Base-by-base conservation (phyloP, 2,329 filamentous ascomycete genomes). In the Fusarium ambrosium region DNA sequence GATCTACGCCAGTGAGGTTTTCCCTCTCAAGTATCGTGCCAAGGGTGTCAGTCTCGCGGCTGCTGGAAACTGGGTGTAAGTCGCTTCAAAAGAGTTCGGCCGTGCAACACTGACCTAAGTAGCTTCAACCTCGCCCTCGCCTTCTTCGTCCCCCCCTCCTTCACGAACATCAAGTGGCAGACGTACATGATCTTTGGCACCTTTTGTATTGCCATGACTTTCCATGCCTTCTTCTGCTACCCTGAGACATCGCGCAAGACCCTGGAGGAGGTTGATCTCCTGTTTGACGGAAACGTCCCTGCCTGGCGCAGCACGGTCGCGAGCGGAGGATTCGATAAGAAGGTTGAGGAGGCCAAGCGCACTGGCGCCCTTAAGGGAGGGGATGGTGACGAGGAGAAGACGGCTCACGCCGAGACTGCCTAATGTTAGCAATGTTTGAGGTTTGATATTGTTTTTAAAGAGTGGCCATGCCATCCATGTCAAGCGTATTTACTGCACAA, bases 1-100 rank as follows among this genome's bases (percentile, higher is more conserved):
- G 84, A 86, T 86, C 58, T 93, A 93, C 75, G 88, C 89, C 0
- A 89, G 90, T 18, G 91, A 93, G 80, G 80, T 87, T 27, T 86
- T 84, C 77, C 86, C 86, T 34, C 79, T 87, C 22, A 84, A 82
- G 56, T 83, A 87, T 32, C 85, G 88, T 68, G 87, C 87, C 65
- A 90, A 89, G 78, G 88, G 87, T 59, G 87, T 89, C 8, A 86
- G 87, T 20, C 81, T 90, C 4, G 81, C 87, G 0, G 89, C 89
- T 0, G 86, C 88, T 2, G 55, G 81, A 39, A 84, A 85, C 75
- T 85, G 83, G 83, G 74, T 81, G 78, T 81, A 72, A 78, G 79
- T 72, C 16, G 2, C 79, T 82, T 4, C 13, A 18, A 7, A 1
- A 9, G 6, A 0, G 7, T 1, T 13, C 8, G 29, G 5, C 2